These are phyloP conservation scores for Brassica rapa DNA, from an alignment of 345 rosid genomes.

Conservation along the genomic window DNA sequence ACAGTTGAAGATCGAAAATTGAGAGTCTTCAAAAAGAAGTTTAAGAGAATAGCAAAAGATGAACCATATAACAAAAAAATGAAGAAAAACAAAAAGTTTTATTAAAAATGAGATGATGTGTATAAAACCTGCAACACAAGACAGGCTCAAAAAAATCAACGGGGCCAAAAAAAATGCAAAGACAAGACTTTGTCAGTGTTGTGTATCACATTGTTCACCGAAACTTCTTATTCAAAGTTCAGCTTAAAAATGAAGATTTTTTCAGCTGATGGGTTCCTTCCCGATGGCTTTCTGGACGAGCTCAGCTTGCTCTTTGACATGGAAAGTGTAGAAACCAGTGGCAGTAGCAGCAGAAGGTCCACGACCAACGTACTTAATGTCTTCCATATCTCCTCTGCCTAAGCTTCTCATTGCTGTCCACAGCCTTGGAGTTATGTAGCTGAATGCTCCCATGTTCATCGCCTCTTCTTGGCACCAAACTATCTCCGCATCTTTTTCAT, in stretches of 20 bases:
- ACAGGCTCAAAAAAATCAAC: constrained; percentile 32
- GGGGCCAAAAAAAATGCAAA: constrained; percentile 16
- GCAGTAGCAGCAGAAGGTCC: constrained; percentile 79
- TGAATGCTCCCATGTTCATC: constrained; percentile 86
- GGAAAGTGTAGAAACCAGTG: constrained; percentile 65
- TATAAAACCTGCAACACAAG: constrained; percentile 20
- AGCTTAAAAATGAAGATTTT: not conserved
- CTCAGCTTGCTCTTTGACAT: constrained; percentile 62
- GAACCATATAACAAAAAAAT: not conserved
- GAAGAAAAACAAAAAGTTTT: not conserved
- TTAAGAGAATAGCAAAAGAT: constrained; percentile 9
- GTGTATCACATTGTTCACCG: constrained; percentile 31
- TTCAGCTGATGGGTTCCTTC: constrained; percentile 49
- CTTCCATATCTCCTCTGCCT: constrained; percentile 54
- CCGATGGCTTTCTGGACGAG: constrained; percentile 59
- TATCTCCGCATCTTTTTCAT: constrained; percentile 56
- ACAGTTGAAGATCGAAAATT: not conserved
- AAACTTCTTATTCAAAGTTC: constrained; percentile 32
- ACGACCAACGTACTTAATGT: constrained; percentile 70
- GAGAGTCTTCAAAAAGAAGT: not conserved
- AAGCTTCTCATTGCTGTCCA: constrained; percentile 61
- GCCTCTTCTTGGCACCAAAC: constrained; percentile 91
- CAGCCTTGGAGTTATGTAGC: constrained; percentile 55
- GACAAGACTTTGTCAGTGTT: constrained; percentile 32
- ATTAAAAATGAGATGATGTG: not conserved